Evolutionary conservation across 306 rosid species (phyloP).

Genomic region (Senna tora): DNA sequence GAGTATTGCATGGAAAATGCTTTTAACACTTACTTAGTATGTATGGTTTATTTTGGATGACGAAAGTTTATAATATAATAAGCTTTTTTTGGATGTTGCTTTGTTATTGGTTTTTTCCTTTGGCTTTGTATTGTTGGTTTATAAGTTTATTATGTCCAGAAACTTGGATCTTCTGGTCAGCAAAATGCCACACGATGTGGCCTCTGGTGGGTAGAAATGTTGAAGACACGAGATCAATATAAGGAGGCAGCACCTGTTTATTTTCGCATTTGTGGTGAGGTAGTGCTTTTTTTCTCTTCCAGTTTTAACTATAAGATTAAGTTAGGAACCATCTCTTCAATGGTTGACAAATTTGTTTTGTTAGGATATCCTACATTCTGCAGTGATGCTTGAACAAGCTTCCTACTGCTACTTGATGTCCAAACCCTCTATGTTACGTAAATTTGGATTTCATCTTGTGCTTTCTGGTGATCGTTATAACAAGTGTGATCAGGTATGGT

Average conservation of each 20-base stretch:
- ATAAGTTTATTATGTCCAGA: slow-evolving; percentile 63
- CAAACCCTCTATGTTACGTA: slow-evolving; percentile 91
- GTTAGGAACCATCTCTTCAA: slow-evolving; percentile 38
- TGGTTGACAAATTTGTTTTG: slow-evolving; percentile 43
- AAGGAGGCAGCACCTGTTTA: slow-evolving; percentile 92
- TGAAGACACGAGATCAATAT: slow-evolving; percentile 79
- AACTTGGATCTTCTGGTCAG: slow-evolving; percentile 78
- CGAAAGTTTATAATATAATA: slow-evolving; percentile 4
- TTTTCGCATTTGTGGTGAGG: slow-evolving; percentile 95
- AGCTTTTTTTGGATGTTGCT: slow-evolving; percentile 22
- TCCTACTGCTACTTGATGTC: slow-evolving; percentile 89
- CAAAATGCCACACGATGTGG: slow-evolving; percentile 92
- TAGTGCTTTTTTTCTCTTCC: slow-evolving; percentile 38
- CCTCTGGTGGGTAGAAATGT: slow-evolving; percentile 95
- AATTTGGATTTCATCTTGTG: slow-evolving; percentile 98
- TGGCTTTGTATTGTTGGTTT: slow-evolving; percentile 27
- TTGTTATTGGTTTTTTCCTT: slow-evolving; percentile 32
- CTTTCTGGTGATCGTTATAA: slow-evolving; percentile 98
- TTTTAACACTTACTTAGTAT: slow-evolving; percentile 82
- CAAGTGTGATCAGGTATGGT: slow-evolving; percentile 84
- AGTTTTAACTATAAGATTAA: not conserved
- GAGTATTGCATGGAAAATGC: slow-evolving; percentile 99
- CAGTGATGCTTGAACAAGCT: slow-evolving; percentile 99
- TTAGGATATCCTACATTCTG: slow-evolving; percentile 89
- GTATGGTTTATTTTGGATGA: slow-evolving; percentile 48